Evolutionary conservation across 2,329 filamentous ascomycete species (phyloP), one percentile per base, ranked within the genome.

Genomic region (Lasiodiplodia hormozganensis): DNA sequence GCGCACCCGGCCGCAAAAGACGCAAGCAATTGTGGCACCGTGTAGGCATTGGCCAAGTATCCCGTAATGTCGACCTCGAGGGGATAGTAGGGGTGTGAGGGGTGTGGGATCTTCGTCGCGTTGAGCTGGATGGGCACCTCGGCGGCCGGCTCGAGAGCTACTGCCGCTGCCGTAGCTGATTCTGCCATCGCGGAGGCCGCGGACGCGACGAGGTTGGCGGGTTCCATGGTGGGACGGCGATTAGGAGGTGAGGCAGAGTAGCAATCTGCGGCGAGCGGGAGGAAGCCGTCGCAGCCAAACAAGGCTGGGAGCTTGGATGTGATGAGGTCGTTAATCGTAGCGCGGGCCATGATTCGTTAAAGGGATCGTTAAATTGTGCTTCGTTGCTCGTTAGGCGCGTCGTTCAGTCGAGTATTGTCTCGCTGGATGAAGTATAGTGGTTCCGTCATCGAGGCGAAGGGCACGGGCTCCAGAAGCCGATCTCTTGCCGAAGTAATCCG

Each of bases 41-140:
- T 82, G 75, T 85, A 85, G 69, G 89, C 85, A 76, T 94, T 94
- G 73, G 89, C 85, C 53, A 88, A 80, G 78, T 92, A 94, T 70
- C 84, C 85, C 2, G 84, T 79, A 69, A 95, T 86, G 21, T 83
- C 80, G 47, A 88, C 85, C 65, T 88, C 86, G 25, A 89, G 75
- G 5, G 92, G 92, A 75, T 91, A 93, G 81, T 92, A 94, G 0
- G 91, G 90, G 76, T 94, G 90, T 51, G n/a, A 76, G 70, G 21
- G 57, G 47, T 23, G 28, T 1, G 40, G 25, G 58, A 47, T 49
- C 18, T 36, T 62, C 47, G 67, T 62, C 1, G 49, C 51, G 60
- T 68, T 68, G 34, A 56, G 49, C 25, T 34, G 23, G 47, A 64
- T 8, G 18, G 49, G 57, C 16, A 64, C 51, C 43, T 68, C 66